Conservation (phyloP, 306 rosid species). For the Begonia peltatifolia region DNA sequence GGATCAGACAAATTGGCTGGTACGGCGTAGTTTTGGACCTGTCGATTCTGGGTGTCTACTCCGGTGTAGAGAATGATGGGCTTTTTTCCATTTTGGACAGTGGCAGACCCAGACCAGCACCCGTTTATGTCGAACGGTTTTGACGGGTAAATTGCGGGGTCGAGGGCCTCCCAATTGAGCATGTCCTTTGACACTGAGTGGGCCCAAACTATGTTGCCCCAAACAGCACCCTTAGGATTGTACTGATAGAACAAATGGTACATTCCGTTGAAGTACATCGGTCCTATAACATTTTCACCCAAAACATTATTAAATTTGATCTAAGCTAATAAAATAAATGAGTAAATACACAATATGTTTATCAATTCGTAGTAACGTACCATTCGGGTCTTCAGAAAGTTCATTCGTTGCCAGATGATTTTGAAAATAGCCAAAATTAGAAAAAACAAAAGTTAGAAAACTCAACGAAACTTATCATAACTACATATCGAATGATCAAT, state of each 20-base stretch:
- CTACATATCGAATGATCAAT: neutral
- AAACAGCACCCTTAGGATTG: slow-evolving; percentile 75
- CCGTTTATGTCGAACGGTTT: slow-evolving; percentile 66
- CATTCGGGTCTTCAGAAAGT: slow-evolving; percentile 52
- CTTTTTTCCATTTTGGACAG: slow-evolving; percentile 47
- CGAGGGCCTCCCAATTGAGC: slow-evolving; percentile 57
- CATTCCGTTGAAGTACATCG: slow-evolving; percentile 60
- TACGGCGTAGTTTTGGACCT: slow-evolving; percentile 60
- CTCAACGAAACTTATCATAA: neutral
- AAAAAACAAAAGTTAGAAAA: neutral
- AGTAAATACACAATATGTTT: neutral
- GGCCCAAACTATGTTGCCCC: slow-evolving; percentile 97
- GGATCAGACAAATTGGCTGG: slow-evolving; percentile 55
- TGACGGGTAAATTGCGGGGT: slow-evolving; percentile 47
- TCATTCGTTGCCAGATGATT: slow-evolving; percentile 6
- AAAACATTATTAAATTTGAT: neutral
- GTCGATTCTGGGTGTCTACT: slow-evolving; percentile 21
- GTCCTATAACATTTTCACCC: slow-evolving; percentile 24
- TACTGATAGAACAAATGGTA: slow-evolving; percentile 81
- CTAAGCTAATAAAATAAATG: neutral
- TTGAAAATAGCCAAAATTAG: slow-evolving; percentile 7
- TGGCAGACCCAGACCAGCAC: slow-evolving; percentile 86
- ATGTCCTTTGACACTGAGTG: slow-evolving; percentile 70
- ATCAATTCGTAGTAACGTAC: slow-evolving; percentile 18
- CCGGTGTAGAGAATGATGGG: slow-evolving; percentile 72